Evolutionary conservation across 2,329 filamentous ascomycete genomes (phyloP), one percentile per base, ranked within the genome.

Genomic region (Fusarium aywerte): DNA sequence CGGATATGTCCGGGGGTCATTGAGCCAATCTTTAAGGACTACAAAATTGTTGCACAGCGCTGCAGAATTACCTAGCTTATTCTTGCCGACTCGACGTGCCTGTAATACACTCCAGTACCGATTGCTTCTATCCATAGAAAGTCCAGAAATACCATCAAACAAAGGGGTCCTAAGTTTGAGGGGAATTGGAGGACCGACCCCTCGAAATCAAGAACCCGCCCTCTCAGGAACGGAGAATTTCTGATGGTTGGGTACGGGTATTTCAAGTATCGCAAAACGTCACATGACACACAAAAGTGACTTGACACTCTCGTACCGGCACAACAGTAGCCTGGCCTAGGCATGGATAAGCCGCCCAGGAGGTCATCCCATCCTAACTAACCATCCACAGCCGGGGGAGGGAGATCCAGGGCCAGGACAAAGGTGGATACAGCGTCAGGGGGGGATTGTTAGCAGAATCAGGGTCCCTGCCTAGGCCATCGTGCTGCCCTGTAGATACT

Each of bases 101-200:
- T 23, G 40, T 43, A n/a, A 23, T 25, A 43, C 40, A 23, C n/a
- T 13, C n/a, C 18, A 31, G 44, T 23, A 49, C 53, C 44, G 5
- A 47, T 32, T 32, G 20, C 23, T n/a, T 45, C 58, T 40, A 35
- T 27, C 53, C 39, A 39, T 48, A 16, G 31, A 44, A 62, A 55
- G 45, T 12, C 45, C 44, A 64, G 45, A 58, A 51, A 38, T 53
- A 31, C 29, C 45, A 68, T 67, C 53, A 39, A 35, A 69, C 65
- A 64, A 68, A 67, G 50, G 66, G 67, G 49, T 58, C 65, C 65
- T 67, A 54, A 67, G 64, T 72, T 72, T 72, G 69, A 68, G 69
- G 69, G 67, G 63, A 67, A 71, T 72, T 72, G 42, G 67, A 72
- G 69, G 69, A 69, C 63, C 66, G 53, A 38, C 63, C 53, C 63